These are phyloP conservation scores for Torulaspora pretoriensis DNA, from an alignment of 1,139 yeast genomes.

Conservation along the genomic window DNA sequence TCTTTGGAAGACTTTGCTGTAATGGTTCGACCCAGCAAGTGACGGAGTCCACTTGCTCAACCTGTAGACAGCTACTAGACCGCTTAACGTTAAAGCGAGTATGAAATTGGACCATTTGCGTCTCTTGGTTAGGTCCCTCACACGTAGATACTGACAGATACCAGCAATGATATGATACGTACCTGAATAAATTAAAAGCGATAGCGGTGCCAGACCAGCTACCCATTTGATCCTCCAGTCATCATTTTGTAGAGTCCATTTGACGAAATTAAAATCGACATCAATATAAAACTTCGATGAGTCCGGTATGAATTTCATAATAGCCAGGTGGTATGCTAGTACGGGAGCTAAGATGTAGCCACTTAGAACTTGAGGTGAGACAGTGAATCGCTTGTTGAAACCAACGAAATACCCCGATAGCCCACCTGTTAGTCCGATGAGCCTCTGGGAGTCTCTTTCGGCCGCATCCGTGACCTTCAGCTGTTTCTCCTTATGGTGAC, in stretches of 20 bases:
- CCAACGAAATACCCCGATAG: conserved; percentile 28
- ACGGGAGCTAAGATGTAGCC: conserved; percentile 26
- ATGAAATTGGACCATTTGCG: conserved; percentile 22
- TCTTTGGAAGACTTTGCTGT: conserved; percentile 10
- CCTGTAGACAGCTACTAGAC: conserved; percentile 22
- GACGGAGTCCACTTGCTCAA: conserved; percentile 13
- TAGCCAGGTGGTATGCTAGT: conserved; percentile 23
- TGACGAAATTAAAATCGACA: conserved; percentile 25
- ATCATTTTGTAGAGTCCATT: conserved; percentile 24
- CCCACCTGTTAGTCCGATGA: conserved; percentile 28
- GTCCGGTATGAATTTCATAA: conserved; percentile 26
- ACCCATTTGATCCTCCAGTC: conserved; percentile 21
- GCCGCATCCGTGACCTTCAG: conserved; percentile 9
- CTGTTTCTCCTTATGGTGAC: conserved; percentile 9
- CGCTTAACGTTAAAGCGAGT: conserved; percentile 15
- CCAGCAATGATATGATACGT: conserved; percentile 29
- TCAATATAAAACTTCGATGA: conserved; percentile 13
- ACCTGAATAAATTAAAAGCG: conserved; percentile 23
- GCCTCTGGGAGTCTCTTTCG: conserved; percentile 19
- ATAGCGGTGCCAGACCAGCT: conserved; percentile 25
- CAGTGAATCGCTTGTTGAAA: conserved; percentile 16
- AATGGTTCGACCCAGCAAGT: conserved; percentile 11
- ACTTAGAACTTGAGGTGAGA: conserved; percentile 24
- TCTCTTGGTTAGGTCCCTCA: conserved; percentile 19
- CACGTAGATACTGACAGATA: conserved; percentile 18